Base-by-base conservation (phyloP, 1,284 basidiomycete species). In the Cystobasidium pallidum region DNA sequence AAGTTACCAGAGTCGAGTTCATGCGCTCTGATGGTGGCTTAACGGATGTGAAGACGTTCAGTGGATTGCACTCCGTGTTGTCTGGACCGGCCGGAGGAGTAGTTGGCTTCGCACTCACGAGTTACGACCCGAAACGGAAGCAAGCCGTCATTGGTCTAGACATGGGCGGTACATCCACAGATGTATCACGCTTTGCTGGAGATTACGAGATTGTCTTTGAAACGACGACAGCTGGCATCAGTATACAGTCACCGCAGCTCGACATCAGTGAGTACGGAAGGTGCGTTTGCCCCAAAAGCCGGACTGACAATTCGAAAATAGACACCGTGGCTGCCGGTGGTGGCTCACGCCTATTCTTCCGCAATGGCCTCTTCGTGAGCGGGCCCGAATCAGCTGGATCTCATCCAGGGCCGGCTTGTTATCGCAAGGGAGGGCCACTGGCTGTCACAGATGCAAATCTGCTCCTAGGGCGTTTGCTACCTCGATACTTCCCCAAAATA, bases 21-120 rank as follows among this genome's bases (percentile, higher is more conserved):
- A 94, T 94, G 91, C 88, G 88, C 26, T 88, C 87, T 61, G 91
- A 94, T 78, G 93, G 94, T 8, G 92, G 92, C 0, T 82, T 96
- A n/a, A 85, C 93, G 10, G 90, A 91, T 78, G 82, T 91, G n/a
- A 83, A 87, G 68, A 89, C 90, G 78, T 96, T 96, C 79, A 90
- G 89, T 0, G 93, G 93, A 0, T 82, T 97, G 75, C 92, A 92
- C 83, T 89, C 89, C 72, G 91, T 95, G 76, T 83, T 95, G 41
- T 91, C 89, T 72, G 92, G 91, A 2, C 91, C 92, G 0, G 91
- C 92, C 0, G 92, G 91, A 2, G 92, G 92, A 8, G 91, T 94
- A 2, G 91, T 94, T 0, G 92, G 91, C 0, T 91, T 91, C 81
- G 89, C 91, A 1, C 81, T 91, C 65, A 94, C 91, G 1, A 89